Evolutionary conservation across 2,329 filamentous ascomycete genomes (phyloP).

Genomic region (Escovopsis weberi): DNA sequence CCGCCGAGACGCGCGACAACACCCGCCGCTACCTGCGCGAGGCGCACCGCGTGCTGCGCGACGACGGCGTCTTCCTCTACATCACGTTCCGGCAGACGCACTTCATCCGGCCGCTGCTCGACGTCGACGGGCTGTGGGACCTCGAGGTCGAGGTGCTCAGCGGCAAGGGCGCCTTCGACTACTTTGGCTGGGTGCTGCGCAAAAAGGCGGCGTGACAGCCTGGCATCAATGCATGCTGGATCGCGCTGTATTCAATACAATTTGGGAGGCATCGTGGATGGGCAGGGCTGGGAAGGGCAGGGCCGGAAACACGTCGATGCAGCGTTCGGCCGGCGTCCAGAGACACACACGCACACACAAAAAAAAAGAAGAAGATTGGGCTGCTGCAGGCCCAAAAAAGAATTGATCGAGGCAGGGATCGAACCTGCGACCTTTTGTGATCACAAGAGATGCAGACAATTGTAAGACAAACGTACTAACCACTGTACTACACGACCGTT

Average conservation of each 20-base stretch:
- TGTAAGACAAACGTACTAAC: conserved; percentile 27
- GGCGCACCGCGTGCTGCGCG: conserved; percentile 29
- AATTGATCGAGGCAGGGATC: conserved; percentile 26
- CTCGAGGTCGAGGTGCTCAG: conserved; percentile 3
- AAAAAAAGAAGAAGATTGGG: no score
- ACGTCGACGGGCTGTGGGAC: conserved; percentile 18
- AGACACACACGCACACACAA: no score
- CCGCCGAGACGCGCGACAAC: conserved; percentile 32
- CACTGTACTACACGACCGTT: conserved; percentile 22
- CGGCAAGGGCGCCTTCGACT: background rate
- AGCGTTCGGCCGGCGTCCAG: no score
- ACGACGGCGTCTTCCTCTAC: conserved; percentile 33
- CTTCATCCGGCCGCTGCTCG: conserved; percentile 35
- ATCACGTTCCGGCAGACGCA: conserved; percentile 40
- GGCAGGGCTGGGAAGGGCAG: no score
- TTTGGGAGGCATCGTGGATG: no score
- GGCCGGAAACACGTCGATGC: no score
- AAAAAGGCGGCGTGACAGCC: background rate
- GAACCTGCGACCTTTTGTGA: conserved; percentile 28
- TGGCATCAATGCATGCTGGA: no score
- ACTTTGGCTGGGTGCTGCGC: background rate
- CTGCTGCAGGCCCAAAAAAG: background rate
- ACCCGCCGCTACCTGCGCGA: conserved; percentile 33
- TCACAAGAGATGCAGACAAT: background rate
- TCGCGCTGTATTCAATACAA: no score